Base-by-base conservation (phyloP, 192 early-diverging fungal genomes). In the Umbelopsis isabellina region DNA sequence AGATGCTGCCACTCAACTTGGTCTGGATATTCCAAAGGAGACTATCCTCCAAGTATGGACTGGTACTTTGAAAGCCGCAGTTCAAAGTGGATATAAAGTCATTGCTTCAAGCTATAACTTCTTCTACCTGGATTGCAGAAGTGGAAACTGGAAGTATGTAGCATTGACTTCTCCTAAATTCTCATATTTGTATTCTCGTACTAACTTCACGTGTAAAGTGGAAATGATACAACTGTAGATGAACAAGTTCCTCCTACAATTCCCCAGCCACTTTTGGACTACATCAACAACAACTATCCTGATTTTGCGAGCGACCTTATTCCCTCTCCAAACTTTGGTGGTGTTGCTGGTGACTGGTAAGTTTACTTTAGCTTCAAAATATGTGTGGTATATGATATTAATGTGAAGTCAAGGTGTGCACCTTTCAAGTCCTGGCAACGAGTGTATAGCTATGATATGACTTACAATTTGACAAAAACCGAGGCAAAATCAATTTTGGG, bases 121-220 rank as follows among this genome's bases (percentile, higher is more conserved):
- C 55, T 90, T 88, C 87, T 94, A 92, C 64, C 76, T 94, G 72
- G 92, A 94, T 79, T 94, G 91, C 74, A 90, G 91, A 7, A 88
- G 88, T 68, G 91, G 92, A 6, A 80, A 81, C 45, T 94, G 91
- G 92, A 72, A 68, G 85, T 30, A 85, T 83, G 75, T 70, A 46
- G 13, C 2, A 53, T 37, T 52, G 7, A 1, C 37, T 9, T 41
- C 37, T 30, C 3, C 27, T 30, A 1, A 3, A 30, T 1, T 3
- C 27, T 30, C 27, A 3, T 2, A 2, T 3, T 30, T 30, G 27
- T 30, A 30, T 30, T 3, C 27, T 30, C 27, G 3, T 30, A 44
- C 7, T 46, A 25, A 21, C 25, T 25, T 13, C 1, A 3, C 20
- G 15, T 45, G 25, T 37, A 9, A 47, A 78, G 88, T 73, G 55